phyloP scores from a whole-genome alignment of 2,329 filamentous ascomycete genomes.

The Coniochaeta ligniaria region DNA sequence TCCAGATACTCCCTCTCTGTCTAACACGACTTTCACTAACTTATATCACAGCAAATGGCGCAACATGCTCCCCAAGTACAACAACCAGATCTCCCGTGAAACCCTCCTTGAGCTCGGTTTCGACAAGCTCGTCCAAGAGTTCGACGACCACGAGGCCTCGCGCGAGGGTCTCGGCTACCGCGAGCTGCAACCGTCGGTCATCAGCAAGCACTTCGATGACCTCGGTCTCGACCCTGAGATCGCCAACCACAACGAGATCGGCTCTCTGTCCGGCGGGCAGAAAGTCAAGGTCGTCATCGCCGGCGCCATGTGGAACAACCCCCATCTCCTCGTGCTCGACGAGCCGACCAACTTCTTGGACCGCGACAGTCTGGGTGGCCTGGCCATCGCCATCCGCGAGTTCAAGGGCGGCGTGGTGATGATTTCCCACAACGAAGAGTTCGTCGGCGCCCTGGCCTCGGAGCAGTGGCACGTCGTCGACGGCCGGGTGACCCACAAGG shows the following conservation, averaged over 20 bases:
- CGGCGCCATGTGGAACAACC: constrained; percentile 98
- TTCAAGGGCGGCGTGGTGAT: constrained; percentile 98
- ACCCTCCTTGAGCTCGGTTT: constrained; percentile 82
- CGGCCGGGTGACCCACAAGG: constrained; percentile 79
- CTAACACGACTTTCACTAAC: constrained; percentile 16
- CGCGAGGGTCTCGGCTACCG: constrained; percentile 96
- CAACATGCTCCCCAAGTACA: constrained; percentile 81
- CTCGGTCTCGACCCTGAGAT: constrained; percentile 95
- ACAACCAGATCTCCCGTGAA: constrained; percentile 87
- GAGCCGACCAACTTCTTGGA: constrained; percentile 99
- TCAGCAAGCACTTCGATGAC: constrained; percentile 97
- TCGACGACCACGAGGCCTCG: constrained; percentile 98
- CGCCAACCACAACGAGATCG: constrained; percentile 97
- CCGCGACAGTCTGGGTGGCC: constrained; percentile 89
- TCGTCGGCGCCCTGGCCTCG: constrained; percentile 88
- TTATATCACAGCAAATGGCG: constrained; percentile 70
- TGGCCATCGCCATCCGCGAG: constrained; percentile 95
- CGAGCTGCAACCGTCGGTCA: constrained; percentile 83
- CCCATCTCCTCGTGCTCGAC: constrained; percentile 92
- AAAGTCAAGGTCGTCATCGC: constrained; percentile 99
- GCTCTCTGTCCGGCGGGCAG: constrained; percentile 89
- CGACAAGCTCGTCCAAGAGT: constrained; percentile 91
- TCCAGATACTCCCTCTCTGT: constrained; percentile 7
- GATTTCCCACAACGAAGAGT: constrained; percentile 99
- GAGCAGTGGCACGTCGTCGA: constrained; percentile 95